Evolutionary conservation across 2,329 filamentous ascomycete genomes (phyloP), one percentile per base, ranked within the genome.

Genomic region (Cladosporium sp.): DNA sequence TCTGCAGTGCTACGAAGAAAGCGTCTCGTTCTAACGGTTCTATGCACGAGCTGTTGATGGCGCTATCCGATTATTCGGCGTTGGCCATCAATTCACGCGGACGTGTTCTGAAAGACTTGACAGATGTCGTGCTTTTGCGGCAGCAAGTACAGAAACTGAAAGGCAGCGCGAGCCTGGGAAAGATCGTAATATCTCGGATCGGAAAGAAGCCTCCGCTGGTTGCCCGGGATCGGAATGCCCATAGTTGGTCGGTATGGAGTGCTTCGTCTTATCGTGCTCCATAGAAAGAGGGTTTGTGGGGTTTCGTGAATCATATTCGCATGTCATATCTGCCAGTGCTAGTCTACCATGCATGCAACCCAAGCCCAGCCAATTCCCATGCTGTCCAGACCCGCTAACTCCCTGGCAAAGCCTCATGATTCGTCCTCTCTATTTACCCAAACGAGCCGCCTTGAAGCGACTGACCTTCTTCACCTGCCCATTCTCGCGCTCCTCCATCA

Each of bases 401-500:
- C 26, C n/a, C 28, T 18, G 14, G 14, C 51, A 54, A 54, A n/a
- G 26, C 49, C 51, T 30, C 51, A 54, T 54, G 51, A 54, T 30
- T 30, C 14, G 18, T 32, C 25, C 10, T 61, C 5, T 54, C 53
- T 64, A 69, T 36, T 60, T 65, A 66, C 72, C 72, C 58, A 77
- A 71, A 51, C 75, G 73, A 23, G 75, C 76, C 64, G 76, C 76
- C 68, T 71, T 76, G 68, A 78, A 78, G 10, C 75, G 68, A 66
- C 76, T 78, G 18, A 78, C 76, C 65, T 77, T 78, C 71, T 75
- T 77, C 61, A 78, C 57, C 67, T 72, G 74, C 7, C 76, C 76
- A 64, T 77, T 68, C 61, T 77, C 69, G 76, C 66, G 58, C 70
- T 77, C 70, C 76, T 79, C 70, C 53, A 93, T 81, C 1, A 90